Evolutionary conservation across 441 rosid genomes (phyloP).

Genomic region (Hura crepitans): DNA sequence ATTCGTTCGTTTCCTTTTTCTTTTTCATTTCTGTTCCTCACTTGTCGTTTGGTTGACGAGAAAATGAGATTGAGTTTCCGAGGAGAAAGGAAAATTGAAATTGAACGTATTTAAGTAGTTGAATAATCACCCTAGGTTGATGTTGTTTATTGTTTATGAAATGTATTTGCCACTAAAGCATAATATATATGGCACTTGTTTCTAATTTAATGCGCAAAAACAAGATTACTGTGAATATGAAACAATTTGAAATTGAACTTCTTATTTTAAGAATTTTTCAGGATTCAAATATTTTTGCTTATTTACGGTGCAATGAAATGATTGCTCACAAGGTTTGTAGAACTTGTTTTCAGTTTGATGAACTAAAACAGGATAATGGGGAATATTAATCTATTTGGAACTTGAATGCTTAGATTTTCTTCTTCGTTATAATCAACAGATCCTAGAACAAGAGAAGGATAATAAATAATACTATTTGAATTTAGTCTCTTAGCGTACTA

Average conservation of each 20-base stretch:
- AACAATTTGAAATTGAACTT: not conserved
- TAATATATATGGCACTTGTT: not conserved
- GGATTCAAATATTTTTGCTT: too few relatives aligned
- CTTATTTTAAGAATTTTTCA: not conserved
- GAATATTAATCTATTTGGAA: not conserved
- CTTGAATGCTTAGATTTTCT: not conserved
- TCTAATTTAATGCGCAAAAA: not conserved
- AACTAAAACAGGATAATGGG: not conserved
- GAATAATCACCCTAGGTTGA: not conserved
- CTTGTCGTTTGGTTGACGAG: conserved; percentile 33
- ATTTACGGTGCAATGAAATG: not conserved
- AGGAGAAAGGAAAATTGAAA: not conserved
- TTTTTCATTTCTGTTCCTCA: conserved; percentile 5
- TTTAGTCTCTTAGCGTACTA: not conserved
- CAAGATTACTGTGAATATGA: not conserved
- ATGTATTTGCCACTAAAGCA: not conserved
- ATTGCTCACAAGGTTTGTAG: too few relatives aligned
- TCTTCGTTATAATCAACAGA: not conserved
- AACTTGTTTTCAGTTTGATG: not conserved
- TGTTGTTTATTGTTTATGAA: not conserved
- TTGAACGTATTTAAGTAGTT: not conserved
- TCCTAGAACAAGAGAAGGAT: not conserved
- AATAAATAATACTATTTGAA: not conserved
- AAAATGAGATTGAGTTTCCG: conserved; percentile 10
- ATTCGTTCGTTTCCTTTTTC: conserved; percentile 2